Evolutionary conservation across 306 rosid species (phyloP).

Genomic region (Vigna nakashimae): DNA sequence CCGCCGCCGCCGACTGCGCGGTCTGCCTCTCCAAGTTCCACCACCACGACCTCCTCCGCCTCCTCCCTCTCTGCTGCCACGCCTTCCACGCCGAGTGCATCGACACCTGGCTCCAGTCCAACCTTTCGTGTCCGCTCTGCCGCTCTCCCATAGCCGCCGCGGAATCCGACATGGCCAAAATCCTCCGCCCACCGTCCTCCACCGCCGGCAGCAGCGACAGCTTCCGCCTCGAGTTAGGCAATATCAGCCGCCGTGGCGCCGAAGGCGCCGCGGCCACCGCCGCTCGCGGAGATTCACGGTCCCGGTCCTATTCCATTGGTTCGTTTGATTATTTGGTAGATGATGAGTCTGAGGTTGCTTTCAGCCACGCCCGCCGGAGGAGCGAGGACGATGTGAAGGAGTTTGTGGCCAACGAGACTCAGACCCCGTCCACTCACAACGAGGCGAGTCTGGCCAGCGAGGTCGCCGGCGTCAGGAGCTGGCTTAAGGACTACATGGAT

Average conservation of each 20-base stretch:
- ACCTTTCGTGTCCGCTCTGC: conserved; percentile 79
- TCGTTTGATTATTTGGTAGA: conserved; percentile 80
- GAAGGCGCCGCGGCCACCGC: not conserved
- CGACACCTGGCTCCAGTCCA: conserved; percentile 76
- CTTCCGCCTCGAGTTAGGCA: conserved; percentile 74
- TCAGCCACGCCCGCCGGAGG: conserved; percentile 58
- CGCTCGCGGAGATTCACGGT: conserved; percentile 28
- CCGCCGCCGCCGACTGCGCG: conserved; percentile 69
- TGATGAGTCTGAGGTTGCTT: conserved; percentile 67
- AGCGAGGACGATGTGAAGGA: conserved; percentile 63
- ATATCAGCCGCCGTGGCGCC: conserved; percentile 54
- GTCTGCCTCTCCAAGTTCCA: conserved; percentile 78
- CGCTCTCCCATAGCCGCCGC: conserved; percentile 64
- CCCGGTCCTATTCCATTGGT: conserved; percentile 83
- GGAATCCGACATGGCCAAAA: conserved; percentile 62
- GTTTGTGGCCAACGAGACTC: conserved; percentile 23
- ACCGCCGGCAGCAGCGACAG: conserved; percentile 42
- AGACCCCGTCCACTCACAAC: conserved; percentile 7
- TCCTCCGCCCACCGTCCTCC: conserved; percentile 36
- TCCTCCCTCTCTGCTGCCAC: conserved; percentile 78
- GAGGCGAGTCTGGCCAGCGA: conserved; percentile 63
- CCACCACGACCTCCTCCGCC: conserved; percentile 63
- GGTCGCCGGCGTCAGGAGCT: conserved; percentile 62
- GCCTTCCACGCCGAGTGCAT: conserved; percentile 75
- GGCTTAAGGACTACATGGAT: conserved; percentile 87